phyloP scores from a whole-genome alignment of 495 filamentous ascomycete species.

The Penicillium steckii region DNA sequence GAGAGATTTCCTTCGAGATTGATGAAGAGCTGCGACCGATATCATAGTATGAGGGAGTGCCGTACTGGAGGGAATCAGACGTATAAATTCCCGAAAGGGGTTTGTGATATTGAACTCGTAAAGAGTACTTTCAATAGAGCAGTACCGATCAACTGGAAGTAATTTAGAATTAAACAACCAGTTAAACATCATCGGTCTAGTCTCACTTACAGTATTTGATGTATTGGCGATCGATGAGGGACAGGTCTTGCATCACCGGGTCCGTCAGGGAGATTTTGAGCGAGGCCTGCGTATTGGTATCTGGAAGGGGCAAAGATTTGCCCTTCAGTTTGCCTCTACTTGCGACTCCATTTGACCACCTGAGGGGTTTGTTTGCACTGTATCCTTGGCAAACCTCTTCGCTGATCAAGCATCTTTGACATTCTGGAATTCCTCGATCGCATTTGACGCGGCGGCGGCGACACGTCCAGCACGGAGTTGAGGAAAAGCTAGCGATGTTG shows the following conservation, averaged over 20 bases:
- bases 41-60: constrained; percentile 14
- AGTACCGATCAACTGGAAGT: constrained; percentile 14
- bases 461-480: constrained; percentile 20
- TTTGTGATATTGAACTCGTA: constrained; percentile 10
- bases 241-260: constrained; percentile 13
- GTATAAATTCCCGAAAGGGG: constrained; percentile 20
- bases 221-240: constrained; percentile 6
- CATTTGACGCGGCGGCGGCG: constrained; percentile 20
- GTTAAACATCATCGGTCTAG: too few species aligned
- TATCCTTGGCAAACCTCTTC: constrained; percentile 16
- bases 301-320: constrained; percentile 5
- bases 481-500: neutral
- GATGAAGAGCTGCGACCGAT: constrained; percentile 19
- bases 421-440: constrained; percentile 18
- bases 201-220: constrained; percentile 21
- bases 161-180: neutral
- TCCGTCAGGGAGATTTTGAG: constrained; percentile 12
- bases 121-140: constrained; percentile 13
- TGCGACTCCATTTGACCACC: constrained; percentile 22
- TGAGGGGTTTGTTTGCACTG: constrained; percentile 8
- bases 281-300: neutral
- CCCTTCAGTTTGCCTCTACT: constrained; percentile 23
- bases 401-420: constrained; percentile 8
- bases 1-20: constrained; percentile 2
- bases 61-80: constrained; percentile 17